Evolutionary conservation across 140 eudicot genomes (phyloP).

Genomic region (Flaveria floridana): DNA sequence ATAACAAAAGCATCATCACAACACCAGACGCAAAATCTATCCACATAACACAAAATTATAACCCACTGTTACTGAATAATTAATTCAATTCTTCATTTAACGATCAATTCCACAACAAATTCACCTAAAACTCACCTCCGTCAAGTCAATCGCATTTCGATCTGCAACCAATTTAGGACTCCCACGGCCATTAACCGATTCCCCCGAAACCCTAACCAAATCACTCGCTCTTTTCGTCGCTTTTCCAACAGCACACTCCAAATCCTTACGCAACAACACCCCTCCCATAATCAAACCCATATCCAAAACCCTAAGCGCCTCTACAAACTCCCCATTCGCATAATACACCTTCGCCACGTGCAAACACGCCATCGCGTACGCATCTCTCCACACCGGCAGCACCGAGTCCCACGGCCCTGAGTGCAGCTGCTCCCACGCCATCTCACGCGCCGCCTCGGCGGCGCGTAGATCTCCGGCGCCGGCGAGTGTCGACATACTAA

Average conservation of each 20-base stretch:
- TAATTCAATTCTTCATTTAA: slow-evolving; percentile 3
- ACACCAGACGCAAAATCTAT: not conserved
- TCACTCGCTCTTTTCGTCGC: slow-evolving; percentile 41
- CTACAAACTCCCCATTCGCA: slow-evolving; percentile 44
- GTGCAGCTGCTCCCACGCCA: slow-evolving; percentile 99
- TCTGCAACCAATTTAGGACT: slow-evolving; percentile 21
- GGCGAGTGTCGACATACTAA: slow-evolving; percentile 59
- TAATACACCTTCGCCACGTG: slow-evolving; percentile 61
- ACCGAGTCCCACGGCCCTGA: slow-evolving; percentile 97
- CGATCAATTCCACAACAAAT: slow-evolving; percentile 24
- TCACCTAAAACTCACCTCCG: slow-evolving; percentile 70
- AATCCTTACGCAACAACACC: slow-evolving; percentile 50
- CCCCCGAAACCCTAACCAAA: slow-evolving; percentile 26
- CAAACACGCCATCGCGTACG: slow-evolving; percentile 89
- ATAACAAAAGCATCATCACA: not conserved
- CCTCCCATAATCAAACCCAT: slow-evolving; percentile 98
- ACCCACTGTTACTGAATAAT: not conserved
- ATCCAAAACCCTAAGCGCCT: slow-evolving; percentile 71
- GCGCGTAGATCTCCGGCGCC: slow-evolving; percentile 72
- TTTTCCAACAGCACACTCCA: slow-evolving; percentile 49
- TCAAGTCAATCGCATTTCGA: slow-evolving; percentile 38
- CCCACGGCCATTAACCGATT: slow-evolving; percentile 29
- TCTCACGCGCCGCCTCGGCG: slow-evolving; percentile 96
- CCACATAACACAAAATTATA: not conserved
- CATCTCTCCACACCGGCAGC: slow-evolving; percentile 87